Evolutionary conservation across 108 stramenopile species (phyloP).

Genomic region (Nitzschia palea): DNA sequence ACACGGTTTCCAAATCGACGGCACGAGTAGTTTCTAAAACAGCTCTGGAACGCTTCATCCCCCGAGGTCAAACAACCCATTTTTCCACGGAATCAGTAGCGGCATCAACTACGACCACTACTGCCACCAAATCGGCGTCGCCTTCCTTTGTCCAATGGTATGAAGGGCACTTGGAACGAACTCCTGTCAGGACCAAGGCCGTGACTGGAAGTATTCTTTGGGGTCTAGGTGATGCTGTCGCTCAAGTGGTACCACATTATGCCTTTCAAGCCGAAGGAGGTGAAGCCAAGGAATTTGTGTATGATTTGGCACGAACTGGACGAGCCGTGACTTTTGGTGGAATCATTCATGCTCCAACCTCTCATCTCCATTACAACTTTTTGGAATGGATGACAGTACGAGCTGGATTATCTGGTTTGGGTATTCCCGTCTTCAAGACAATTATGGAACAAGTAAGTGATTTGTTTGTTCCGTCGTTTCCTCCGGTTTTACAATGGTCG

Average conservation of each 20-base stretch:
- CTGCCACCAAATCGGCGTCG: neutral
- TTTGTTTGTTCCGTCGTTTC: neutral
- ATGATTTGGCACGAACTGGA: constrained; percentile 59
- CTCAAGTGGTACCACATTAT: constrained; percentile 58
- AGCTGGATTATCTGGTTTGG: constrained; percentile 50
- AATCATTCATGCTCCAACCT: constrained; percentile 67
- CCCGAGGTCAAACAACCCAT: neutral
- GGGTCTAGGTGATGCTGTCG: constrained; percentile 74
- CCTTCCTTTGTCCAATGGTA: constrained; percentile 65
- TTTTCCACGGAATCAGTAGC: neutral
- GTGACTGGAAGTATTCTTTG: constrained; percentile 66
- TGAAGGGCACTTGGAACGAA: constrained; percentile 54
- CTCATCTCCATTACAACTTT: constrained; percentile 78
- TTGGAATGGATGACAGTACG: constrained; percentile 73
- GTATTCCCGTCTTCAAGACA: constrained; percentile 72
- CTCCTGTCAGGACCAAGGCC: constrained; percentile 69
- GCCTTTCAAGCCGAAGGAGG: neutral
- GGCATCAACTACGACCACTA: neutral
- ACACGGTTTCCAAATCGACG: neutral
- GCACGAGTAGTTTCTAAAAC: neutral
- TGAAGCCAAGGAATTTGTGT: constrained; percentile 19
- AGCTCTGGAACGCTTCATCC: neutral
- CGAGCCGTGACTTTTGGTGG: constrained; percentile 68
- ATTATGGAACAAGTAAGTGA: constrained; percentile 72
- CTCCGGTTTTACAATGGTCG: neutral